Evolutionary conservation across 2,329 filamentous ascomycete species (phyloP), one percentile per base, ranked within the genome.

Genomic region (Apiospora aurea): DNA sequence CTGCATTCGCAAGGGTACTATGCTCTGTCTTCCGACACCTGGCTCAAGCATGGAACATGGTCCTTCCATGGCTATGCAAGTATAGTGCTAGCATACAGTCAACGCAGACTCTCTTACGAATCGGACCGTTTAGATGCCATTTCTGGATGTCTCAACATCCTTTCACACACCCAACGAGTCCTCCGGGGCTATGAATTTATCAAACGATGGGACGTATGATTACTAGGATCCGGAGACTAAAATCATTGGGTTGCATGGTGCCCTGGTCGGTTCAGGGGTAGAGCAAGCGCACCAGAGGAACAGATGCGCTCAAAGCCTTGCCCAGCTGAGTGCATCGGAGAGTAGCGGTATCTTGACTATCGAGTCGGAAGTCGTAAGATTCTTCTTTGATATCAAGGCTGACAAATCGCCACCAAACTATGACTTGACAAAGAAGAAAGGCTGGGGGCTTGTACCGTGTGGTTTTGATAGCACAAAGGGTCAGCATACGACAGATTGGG

Each of bases 101-200:
- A 44, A 21, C 47, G 69, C 10, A 16, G 16, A 2, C 51, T 70
- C 11, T 29, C 69, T 0, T 64, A 43, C 18, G 49, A 64, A 43
- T 70, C 69, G 21, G 69, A 70, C 69, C 51, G 51, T 16, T 3
- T 64, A 1, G 34, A 49, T n/a, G 49, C 69, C 21, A 64, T 70
- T n/a, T 46, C 47, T 11, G 69, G 69, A 6, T 64, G 69, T 43
- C 24, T 70, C 10, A 64, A 64, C 44, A 46, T 64, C 18, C 26
- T 70, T n/a, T 8, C 47, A 2, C 21, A 43, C 0, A 57, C 26
- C 11, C 51, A 49, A 49, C n/a, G 49, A 24, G 11, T 26, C 11
- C 13, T 34, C 51, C 4, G 26, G 24, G 2, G 18, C 26, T 2
- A 34, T 57, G 6, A 29, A 3, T 34, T 18, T 5, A 34, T 2